Conservation (phyloP, 116 monocot species). For the Cymodocea nodosa region DNA sequence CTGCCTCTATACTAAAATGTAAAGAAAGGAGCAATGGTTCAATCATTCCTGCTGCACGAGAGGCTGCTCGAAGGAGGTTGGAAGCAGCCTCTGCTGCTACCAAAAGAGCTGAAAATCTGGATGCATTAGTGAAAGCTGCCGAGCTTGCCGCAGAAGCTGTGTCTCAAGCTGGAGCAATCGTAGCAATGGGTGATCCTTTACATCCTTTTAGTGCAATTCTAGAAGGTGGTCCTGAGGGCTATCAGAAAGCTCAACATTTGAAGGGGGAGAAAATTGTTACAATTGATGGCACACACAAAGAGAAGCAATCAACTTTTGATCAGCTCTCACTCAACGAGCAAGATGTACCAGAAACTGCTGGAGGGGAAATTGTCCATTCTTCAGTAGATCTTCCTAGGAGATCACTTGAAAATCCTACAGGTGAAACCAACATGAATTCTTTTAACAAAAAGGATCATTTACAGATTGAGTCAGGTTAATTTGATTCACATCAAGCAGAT, state of each 20-base stretch:
- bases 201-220: constrained; percentile 54
- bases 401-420: constrained; percentile 16
- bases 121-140: constrained; percentile 89
- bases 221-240: constrained; percentile 73
- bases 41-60: constrained; percentile 59
- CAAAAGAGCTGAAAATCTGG: constrained; percentile 87
- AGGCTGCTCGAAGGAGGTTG: constrained; percentile 57
- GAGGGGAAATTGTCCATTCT: constrained; percentile 9
- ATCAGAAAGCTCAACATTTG: constrained; percentile 33
- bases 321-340: constrained; percentile 5
- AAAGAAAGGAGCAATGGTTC: constrained; percentile 34
- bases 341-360: constrained; percentile 16
- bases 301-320: constrained; percentile 4
- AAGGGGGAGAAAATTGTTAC: constrained; percentile 10
- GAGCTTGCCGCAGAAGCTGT: constrained; percentile 88
- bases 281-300: constrained; percentile 1
- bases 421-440: constrained; percentile 4
- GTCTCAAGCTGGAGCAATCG: constrained; percentile 61
- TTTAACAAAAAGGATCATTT: background rate
- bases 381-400: constrained; percentile 5
- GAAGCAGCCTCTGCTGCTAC: constrained; percentile 80
- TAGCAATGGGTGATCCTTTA: constrained; percentile 91
- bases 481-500: constrained; percentile 14
- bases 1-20: constrained; percentile 36
- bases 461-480: background rate